Base-by-base conservation (phyloP, 768 basidiomycete genomes). In the Lactifluus hygrophoroides region DNA sequence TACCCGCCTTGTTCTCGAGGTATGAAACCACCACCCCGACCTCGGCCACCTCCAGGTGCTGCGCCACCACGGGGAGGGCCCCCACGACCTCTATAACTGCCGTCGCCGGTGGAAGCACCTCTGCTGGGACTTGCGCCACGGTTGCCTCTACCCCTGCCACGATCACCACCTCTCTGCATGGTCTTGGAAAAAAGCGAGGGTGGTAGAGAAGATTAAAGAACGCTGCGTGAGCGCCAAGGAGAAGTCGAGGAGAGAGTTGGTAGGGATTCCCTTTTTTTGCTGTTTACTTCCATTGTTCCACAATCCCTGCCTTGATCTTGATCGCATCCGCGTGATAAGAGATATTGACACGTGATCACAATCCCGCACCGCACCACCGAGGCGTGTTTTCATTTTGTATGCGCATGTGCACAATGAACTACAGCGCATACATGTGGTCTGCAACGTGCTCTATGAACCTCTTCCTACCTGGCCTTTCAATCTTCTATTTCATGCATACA, bases 1-100 rank as follows among this genome's bases (percentile, higher is more conserved):
- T 64, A 76, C 76, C 77, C 78, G 63, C 75, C 75, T 54, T 68
- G 70, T 54, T 72, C 74, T 56, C 70, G 60, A n/a, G 66, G 68
- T 46, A 23, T 43, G 27, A 51, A 45, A 65, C 68, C 68, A 8
- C 71, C 64, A 35, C 72, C 66, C 7, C 71, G 63, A 32, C 69
- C 70, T 9, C 70, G 61, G 23, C 67, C 58, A 27, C 66, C 55
- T 56, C 63, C 75, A 23, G 76, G 68, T 14, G 62, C 62, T 25
- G 66, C 61, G 19, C 69, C 63, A 53, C 71, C 35, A 43, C 44
- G 60, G 17, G 67, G 28, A 47, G 21, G 27, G 57, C 32, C 32
- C 5, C 32, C 32, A 32, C 32, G 32, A 32, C 5, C 32, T 32
- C 32, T 32, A 10, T 32, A 32, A 32, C 32, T 32, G 10, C 5